phyloP scores from a whole-genome alignment of 305 asterid genomes.

The Fraxinus platypoda region DNA sequence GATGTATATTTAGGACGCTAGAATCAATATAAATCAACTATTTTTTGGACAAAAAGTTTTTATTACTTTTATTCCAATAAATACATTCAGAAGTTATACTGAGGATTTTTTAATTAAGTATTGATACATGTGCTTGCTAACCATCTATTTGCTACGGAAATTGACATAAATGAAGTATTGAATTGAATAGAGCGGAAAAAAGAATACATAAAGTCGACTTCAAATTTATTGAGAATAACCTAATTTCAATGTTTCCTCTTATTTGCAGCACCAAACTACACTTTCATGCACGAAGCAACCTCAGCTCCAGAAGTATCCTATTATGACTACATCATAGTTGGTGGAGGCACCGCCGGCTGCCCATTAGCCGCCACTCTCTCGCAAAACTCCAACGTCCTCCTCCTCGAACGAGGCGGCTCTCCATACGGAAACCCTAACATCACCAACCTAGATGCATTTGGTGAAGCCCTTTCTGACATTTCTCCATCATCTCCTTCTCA shows the following conservation, averaged over 20 bases:
- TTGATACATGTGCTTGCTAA: too few species aligned
- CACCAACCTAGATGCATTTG: constrained; percentile 57
- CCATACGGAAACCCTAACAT: constrained; percentile 76
- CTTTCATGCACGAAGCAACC: constrained; percentile 62
- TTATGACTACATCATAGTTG: constrained; percentile 80
- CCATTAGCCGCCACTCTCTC: constrained; percentile 95
- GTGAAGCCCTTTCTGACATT: constrained; percentile 59
- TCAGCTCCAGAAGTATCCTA: constrained; percentile 58
- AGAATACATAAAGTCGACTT: too few species aligned
- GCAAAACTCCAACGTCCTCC: constrained; percentile 54
- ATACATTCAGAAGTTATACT: too few species aligned
- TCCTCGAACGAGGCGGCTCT: constrained; percentile 87
- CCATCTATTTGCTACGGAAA: too few species aligned
- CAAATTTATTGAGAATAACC: not conserved
- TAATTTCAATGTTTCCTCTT: not conserved
- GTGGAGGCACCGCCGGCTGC: constrained; percentile 95
- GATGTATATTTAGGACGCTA: too few species aligned
- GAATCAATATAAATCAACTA: not conserved
- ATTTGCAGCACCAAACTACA: constrained; percentile 52
- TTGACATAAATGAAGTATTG: too few species aligned
- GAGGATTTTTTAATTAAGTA: too few species aligned
- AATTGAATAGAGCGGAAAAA: too few species aligned
- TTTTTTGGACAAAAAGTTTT: too few species aligned
- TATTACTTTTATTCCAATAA: not conserved
- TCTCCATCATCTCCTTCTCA: constrained; percentile 73